Evolutionary conservation across 2,329 filamentous ascomycete genomes (phyloP).

Genomic region (Dothideomycetes sp.): DNA sequence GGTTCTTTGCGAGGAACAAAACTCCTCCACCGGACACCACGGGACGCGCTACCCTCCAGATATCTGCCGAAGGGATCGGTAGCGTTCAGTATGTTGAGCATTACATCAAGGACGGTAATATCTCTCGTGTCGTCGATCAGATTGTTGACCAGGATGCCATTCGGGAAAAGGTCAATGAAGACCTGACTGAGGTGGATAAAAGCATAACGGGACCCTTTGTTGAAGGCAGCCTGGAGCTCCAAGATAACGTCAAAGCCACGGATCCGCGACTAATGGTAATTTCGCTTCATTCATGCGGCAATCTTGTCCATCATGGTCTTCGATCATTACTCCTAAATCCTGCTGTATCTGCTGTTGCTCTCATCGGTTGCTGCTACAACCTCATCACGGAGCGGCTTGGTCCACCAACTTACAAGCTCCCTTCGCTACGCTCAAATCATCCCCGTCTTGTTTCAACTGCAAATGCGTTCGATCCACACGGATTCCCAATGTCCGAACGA

Average conservation of each 20-base stretch:
- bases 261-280: conserved; percentile 63
- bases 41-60: conserved; percentile 40
- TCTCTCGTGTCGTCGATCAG: conserved; percentile 54
- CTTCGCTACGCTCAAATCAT: conserved; percentile 64
- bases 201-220: conserved; percentile 1
- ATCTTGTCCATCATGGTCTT: conserved; percentile 90
- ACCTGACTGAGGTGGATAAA: conserved; percentile 14
- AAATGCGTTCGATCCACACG: conserved; percentile 69
- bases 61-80: conserved; percentile 51
- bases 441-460: conserved; percentile 56
- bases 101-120: conserved; percentile 60
- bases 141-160: conserved; percentile 31
- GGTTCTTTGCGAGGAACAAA: conserved; percentile 4
- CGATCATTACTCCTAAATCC: conserved; percentile 77
- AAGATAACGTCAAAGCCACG: conserved; percentile 14
- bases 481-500: conserved; percentile 80
- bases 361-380: conserved; percentile 98
- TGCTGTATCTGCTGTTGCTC: conserved; percentile 76
- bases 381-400: conserved; percentile 82
- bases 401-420: conserved; percentile 75
- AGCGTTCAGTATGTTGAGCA: conserved; percentile 70
- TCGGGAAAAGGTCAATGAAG: conserved; percentile 4
- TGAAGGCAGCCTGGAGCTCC: conserved; percentile 2
- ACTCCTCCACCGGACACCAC: conserved; percentile 9
- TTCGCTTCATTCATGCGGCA: conserved; percentile 94